Base-by-base conservation (phyloP, 768 basidiomycete genomes). In the Mycena filopes region DNA sequence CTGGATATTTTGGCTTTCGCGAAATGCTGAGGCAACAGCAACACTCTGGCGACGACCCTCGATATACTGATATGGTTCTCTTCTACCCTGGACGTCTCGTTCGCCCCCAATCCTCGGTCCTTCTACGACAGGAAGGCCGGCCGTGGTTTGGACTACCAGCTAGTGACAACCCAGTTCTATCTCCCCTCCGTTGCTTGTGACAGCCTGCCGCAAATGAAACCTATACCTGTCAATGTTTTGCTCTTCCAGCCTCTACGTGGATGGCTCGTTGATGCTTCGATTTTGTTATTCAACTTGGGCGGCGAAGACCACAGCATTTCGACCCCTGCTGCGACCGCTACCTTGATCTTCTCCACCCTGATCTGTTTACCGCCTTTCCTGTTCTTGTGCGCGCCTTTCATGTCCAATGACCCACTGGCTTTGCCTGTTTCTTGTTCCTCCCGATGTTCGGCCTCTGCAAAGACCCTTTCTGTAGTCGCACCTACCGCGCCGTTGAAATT, bases 401-500 rank as follows among this genome's bases (percentile, higher is more conserved):
- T 47, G 60, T 28, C 47, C 49, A 54, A 54, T 21, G 65, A 66
- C 31, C 60, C 65, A 66, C 16, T 55, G 26, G 65, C 47, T 50
- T 56, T 25, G 20, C 28, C 31, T 41, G 49, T 41, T 57, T 29
- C 55, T 66, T 61, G 55, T 66, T 57, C 38, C 42, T 23, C 23
- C 60, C 33, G 11, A 33, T 57, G 60, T 41, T 38, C 60, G 36
- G 55, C 43, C 58, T 56, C 43, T 60, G 65, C 33, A 7, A 62
- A 66, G 65, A 62, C 65, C 60, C 45, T 40, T 36, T 47, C 45
- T 47, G 65, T 55, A 28, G 55, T 21, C 58, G 55, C 29, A 66
- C 65, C 60, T 66, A 62, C 47, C 49, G 23, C 15, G 65, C 62
- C 60, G 65, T 66, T 66, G 65, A 62, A 66, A 66, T 66, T 62